Evolutionary conservation across 768 basidiomycete species (phyloP).

Genomic region (Collybiopsis luxurians): DNA sequence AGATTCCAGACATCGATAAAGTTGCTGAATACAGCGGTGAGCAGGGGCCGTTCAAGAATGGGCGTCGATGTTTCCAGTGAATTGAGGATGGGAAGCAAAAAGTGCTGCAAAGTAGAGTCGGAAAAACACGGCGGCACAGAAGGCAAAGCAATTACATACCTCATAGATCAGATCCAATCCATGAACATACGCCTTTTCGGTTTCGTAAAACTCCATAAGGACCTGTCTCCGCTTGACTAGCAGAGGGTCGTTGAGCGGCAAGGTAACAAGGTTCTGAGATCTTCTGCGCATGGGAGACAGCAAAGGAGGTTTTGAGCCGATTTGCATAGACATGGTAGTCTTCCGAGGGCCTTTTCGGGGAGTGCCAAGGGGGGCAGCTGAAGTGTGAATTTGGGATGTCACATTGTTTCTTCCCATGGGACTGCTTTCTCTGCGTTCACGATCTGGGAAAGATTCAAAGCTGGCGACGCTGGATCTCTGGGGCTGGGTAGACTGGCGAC

Average conservation of each 20-base stretch:
- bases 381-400: conserved; percentile 20
- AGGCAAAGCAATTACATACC: conserved; percentile 37
- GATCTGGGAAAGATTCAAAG: conserved; percentile 66
- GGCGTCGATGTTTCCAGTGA: conserved; percentile 58
- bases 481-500: conserved; percentile 55
- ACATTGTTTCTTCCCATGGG: conserved; percentile 30
- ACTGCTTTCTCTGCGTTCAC: conserved; percentile 19
- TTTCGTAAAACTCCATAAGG: conserved; percentile 78
- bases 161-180: conserved; percentile 82
- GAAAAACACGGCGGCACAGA: not conserved
- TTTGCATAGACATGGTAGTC: conserved; percentile 2
- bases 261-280: conserved; percentile 8
- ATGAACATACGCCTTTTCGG: conserved; percentile 77
- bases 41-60: conserved; percentile 62
- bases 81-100: conserved; percentile 74
- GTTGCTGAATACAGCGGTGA: conserved; percentile 80
- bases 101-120: conserved; percentile 50
- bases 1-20: conserved; percentile 92
- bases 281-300: not conserved
- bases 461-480: conserved; percentile 59
- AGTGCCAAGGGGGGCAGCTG: conserved; percentile 18
- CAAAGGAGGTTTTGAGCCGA: not conserved
- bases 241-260: conserved; percentile 44
- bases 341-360: conserved; percentile 10
- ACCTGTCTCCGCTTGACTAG: conserved; percentile 63